Conservation (phyloP, 805 yeast genomes). For the Starmerella geochares region DNA sequence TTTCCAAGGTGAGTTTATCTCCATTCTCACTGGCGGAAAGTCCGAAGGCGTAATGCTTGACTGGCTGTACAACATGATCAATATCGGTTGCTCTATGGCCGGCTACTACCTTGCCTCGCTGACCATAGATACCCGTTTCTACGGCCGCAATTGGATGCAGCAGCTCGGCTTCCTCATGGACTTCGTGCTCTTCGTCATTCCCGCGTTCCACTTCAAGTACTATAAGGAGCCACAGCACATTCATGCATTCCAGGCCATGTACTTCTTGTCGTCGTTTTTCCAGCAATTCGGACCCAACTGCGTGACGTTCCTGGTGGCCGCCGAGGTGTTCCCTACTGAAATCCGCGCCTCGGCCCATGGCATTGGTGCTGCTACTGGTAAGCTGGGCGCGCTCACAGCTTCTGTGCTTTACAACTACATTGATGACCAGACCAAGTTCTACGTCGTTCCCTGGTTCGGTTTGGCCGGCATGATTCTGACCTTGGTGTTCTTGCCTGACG, state of each 20-base stretch:
- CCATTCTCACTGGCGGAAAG: slow-evolving; percentile 34
- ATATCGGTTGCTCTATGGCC: slow-evolving; percentile 65
- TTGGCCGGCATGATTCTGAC: slow-evolving; percentile 33
- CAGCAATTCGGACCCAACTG: slow-evolving; percentile 59
- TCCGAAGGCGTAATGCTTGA: slow-evolving; percentile 43
- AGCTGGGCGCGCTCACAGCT: slow-evolving; percentile 57
- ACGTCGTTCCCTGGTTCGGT: slow-evolving; percentile 36
- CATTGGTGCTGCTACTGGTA: slow-evolving; percentile 55
- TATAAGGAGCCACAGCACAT: slow-evolving; percentile 29
- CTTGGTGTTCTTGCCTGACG: slow-evolving; percentile 32
- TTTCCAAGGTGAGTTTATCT: slow-evolving; percentile 35
- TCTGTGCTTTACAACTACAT: slow-evolving; percentile 33
- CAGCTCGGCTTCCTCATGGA: slow-evolving; percentile 47
- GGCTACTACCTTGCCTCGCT: slow-evolving; percentile 54
- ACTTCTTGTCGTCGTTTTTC: slow-evolving; percentile 53
- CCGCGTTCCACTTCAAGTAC: slow-evolving; percentile 51
- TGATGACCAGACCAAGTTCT: slow-evolving; percentile 30
- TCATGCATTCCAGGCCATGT: slow-evolving; percentile 42
- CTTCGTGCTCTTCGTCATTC: slow-evolving; percentile 45
- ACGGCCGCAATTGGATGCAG: slow-evolving; percentile 52
- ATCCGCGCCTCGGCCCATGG: slow-evolving; percentile 62
- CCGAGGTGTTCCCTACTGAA: slow-evolving; percentile 56
- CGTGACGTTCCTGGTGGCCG: slow-evolving; percentile 54
- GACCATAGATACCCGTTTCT: slow-evolving; percentile 39
- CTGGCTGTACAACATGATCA: slow-evolving; percentile 37